Evolutionary conservation across 1,284 basidiomycete genomes (phyloP), one percentile per base, ranked within the genome.

Genomic region (Sporisorium scitamineum): DNA sequence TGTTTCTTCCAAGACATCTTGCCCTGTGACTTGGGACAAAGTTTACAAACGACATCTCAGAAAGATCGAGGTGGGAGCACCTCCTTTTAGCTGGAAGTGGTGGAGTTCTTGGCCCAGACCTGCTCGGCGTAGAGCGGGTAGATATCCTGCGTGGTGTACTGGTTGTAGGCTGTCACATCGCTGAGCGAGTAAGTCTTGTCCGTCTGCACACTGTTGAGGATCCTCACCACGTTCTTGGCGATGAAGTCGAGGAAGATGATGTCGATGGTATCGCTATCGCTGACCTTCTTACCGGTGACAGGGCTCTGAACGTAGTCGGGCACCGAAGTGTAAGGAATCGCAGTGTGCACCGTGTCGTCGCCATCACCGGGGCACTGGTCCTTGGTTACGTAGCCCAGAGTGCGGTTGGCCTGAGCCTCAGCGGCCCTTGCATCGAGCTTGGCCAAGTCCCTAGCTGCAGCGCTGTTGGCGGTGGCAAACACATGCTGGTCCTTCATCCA

Each of bases 321-420:
- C 44, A 78, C 73, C 10, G 64, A 62, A 13, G 68, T 63, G 61
- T 58, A 80, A 5, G 75, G 72, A 20, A 78, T 55, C 3, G 61
- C 65, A 42, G 55, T 79, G 76, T 67, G 82, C 54, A 64, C 65
- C 7, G 80, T 83, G 41, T 83, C 81, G 57, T 83, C 81, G 32
- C 81, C 80, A 6, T 54, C 48, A 2, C 74, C 78, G 13, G 69
- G 67, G 61, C 72, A 80, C 16, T 47, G 47, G 58, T 83, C 81
- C 20, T 65, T 70, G 47, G 82, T 84, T n/a, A 83, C 81, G 55
- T 84, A 84, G 47, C 82, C 82, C 4, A 84, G 74, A n/a, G 78
- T 61, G 10, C 54, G 50, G 26, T 61, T 39, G 5, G 54, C 58
- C 14, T 61, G 47, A 24, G 73, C 41, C 51, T 60, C 53, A n/a